Conservation (phyloP, 2,329 filamentous ascomycete genomes). For the Hymenoscyphus fructigenus region DNA sequence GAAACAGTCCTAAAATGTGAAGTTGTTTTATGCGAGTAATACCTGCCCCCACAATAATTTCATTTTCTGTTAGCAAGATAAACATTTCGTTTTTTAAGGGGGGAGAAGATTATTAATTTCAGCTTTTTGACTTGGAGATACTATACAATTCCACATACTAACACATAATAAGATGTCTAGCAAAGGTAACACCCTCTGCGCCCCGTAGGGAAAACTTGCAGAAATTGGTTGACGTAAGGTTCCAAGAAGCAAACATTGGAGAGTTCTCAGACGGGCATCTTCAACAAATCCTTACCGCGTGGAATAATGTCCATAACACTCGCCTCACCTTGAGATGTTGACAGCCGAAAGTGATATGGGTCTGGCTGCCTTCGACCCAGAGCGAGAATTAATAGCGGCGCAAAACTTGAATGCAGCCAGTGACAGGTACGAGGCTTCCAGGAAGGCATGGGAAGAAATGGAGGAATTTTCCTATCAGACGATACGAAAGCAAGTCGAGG, state of each 20-base stretch:
- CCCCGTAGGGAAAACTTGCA: not conserved
- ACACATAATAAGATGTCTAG: not conserved
- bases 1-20: no score
- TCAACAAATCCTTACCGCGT: not conserved
- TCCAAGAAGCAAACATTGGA: not conserved
- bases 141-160: not conserved
- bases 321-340: not conserved
- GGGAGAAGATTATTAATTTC: no score
- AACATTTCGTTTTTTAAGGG: no score
- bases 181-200: not conserved
- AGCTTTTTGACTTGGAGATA: no score
- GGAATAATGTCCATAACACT: not conserved
- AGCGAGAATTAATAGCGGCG: not conserved
- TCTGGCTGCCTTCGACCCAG: not conserved
- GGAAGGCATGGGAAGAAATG: not conserved
- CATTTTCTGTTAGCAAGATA: no score
- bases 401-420: not conserved
- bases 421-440: not conserved
- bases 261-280: not conserved
- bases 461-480: not conserved
- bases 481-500: not conserved
- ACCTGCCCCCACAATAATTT: no score
- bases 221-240: not conserved
- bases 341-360: not conserved
- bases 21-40: no score